Base-by-base conservation (phyloP, 306 rosid genomes). In the Vachellia pachyceras region DNA sequence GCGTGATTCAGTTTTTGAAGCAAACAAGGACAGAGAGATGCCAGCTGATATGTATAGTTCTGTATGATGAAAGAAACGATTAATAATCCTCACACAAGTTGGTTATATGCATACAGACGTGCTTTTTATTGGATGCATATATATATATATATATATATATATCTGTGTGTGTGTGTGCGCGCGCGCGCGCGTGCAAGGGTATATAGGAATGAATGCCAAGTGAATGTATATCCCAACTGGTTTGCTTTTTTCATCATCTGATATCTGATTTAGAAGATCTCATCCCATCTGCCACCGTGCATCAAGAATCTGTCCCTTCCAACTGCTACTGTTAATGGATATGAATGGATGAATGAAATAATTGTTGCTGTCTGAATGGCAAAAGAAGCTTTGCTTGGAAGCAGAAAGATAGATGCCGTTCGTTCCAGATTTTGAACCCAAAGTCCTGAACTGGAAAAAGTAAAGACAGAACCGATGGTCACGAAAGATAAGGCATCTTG, bases 241-340 rank as follows among this genome's bases (percentile, higher is more conserved):
- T 69, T 69, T 17, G 37, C 44, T 41, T 78, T 71, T 55, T 55
- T 20, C 67, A 37, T 73, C 72, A 70, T 80, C 15, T 58, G 64
- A 78, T 44, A 66, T 71, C 52, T 73, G 44, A 49, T 77, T 57
- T 25, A 69, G 84, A 81, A 69, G 74, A 82, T 82, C 82, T 69
- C 72, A 78, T 78, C 82, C 81, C 12, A 68, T 61, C 78, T 78
- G 76, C 81, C 55, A 61, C 75, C 74, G 46, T 22, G 74, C 81
- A 74, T 29, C 58, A 78, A 85, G 83, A 85, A 82, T 82, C 85
- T 78, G 88, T 78, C 81, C 78, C 75, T 35, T 77, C 75, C 63
- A 66, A 41, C 76, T 74, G 68, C 79, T 41, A 14, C 45, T 69
- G 20, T 23, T 11, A 8, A 42, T 44, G 12, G 2, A 29, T 29